These are phyloP conservation scores for Fonsecaea nubica DNA, from an alignment of 2,329 filamentous ascomycete genomes.

Conservation along the genomic window DNA sequence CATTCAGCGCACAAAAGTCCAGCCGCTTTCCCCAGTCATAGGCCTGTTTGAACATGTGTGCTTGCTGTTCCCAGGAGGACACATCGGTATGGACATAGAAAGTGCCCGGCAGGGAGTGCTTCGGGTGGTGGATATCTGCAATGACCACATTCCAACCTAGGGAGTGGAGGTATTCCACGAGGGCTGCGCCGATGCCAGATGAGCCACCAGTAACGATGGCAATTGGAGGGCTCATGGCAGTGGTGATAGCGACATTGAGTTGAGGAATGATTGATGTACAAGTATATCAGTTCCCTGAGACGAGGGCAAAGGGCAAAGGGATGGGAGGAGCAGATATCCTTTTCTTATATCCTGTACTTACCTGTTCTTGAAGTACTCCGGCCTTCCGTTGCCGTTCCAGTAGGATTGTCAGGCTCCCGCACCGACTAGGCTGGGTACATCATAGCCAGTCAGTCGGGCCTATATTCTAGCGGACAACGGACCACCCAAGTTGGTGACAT, in stretches of 20 bases:
- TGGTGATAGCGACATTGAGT: neutral
- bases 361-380: neutral
- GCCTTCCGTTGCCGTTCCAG: neutral
- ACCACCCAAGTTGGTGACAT: neutral
- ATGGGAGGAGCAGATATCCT: neutral
- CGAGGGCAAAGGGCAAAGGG: neutral
- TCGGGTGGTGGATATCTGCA: constrained; percentile 20
- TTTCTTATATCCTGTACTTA: neutral
- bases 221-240: constrained; percentile 14
- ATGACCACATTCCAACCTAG: constrained; percentile 25
- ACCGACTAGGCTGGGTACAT: neutral
- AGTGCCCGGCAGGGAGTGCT: neutral
- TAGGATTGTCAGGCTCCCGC: neutral
- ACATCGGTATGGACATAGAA: constrained; percentile 24
- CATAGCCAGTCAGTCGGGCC: neutral
- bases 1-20: constrained; percentile 28
- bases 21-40: constrained; percentile 22
- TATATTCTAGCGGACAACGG: neutral
- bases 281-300: neutral
- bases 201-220: constrained; percentile 43
- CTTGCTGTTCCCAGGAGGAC: constrained; percentile 25
- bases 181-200: constrained; percentile 39
- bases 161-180: constrained; percentile 25
- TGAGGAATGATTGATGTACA: neutral
- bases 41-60: constrained; percentile 24